Evolutionary conservation across 2,329 filamentous ascomycete genomes (phyloP).

Genomic region (Aspergillus sp.): DNA sequence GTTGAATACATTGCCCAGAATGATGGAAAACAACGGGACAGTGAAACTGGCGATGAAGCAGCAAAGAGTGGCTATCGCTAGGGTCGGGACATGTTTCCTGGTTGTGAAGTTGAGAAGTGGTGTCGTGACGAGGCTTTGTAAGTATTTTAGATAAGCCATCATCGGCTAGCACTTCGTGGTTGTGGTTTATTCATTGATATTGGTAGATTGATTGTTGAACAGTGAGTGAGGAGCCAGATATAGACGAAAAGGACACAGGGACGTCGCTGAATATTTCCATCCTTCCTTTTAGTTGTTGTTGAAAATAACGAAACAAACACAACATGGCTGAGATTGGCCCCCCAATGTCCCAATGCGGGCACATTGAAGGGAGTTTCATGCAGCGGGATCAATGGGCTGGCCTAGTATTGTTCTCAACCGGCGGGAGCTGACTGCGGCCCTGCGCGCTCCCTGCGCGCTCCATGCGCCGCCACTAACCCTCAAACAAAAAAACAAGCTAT

Average conservation of each 20-base stretch:
- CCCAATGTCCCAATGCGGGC: conserved; percentile 16
- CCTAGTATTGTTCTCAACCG: conserved; percentile 16
- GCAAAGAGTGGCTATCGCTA: conserved; percentile 57
- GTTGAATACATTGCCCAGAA: conserved; percentile 75
- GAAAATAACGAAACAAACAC: not conserved
- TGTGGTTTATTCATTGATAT: not conserved
- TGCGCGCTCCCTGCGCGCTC: too few relatives aligned
- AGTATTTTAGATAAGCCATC: not conserved
- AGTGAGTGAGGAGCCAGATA: not conserved
- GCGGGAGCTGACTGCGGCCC: not conserved
- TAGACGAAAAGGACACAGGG: not conserved
- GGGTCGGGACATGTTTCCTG: conserved; percentile 55
- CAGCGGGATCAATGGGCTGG: conserved; percentile 20
- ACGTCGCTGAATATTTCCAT: not conserved
- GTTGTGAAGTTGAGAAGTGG: conserved; percentile 72
- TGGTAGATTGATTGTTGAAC: not conserved
- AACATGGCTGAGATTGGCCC: not conserved
- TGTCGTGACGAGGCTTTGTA: conserved; percentile 43
- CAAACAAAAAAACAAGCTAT: not conserved
- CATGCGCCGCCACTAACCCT: too few relatives aligned
- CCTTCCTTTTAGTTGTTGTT: not conserved
- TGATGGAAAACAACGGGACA: conserved; percentile 64
- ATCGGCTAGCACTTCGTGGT: not conserved
- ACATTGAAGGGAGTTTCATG: conserved; percentile 20
- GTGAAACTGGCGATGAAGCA: conserved; percentile 62